These are phyloP conservation scores for Neurospora sp. DNA, from an alignment of 495 filamentous ascomycete genomes.

Conservation along the genomic window DNA sequence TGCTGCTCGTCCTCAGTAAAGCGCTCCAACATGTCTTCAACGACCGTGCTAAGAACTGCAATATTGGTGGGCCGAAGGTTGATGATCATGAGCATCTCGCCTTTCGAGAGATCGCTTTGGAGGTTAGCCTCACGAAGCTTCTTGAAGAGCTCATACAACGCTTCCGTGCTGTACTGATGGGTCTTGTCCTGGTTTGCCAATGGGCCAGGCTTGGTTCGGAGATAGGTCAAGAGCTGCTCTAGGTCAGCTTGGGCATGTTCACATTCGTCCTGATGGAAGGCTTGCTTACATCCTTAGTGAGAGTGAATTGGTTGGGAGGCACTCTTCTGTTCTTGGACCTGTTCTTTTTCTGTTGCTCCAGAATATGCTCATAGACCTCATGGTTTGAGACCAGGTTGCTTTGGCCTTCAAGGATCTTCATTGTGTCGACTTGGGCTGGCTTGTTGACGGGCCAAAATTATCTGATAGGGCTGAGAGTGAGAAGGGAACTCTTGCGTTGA, in stretches of 20 bases:
- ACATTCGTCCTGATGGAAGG: not conserved
- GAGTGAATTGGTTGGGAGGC: constrained; percentile 23
- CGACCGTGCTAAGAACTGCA: constrained; percentile 27
- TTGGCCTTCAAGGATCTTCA: constrained; percentile 42
- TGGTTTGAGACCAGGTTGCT: constrained; percentile 37
- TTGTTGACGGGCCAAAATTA: not conserved
- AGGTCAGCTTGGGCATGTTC: constrained; percentile 1
- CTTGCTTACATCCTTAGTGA: constrained; percentile 14
- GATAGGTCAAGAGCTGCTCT: constrained; percentile 27
- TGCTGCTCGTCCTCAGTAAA: constrained; percentile 33
- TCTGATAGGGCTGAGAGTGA: not conserved
- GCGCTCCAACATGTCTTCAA: constrained; percentile 38
- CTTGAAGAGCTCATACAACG: constrained; percentile 26
- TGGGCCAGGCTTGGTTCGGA: constrained; percentile 29
- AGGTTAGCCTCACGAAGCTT: constrained; percentile 22
- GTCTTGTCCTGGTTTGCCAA: constrained; percentile 33
- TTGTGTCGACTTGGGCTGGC: constrained; percentile 12
- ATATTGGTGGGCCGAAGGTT: constrained; percentile 32
- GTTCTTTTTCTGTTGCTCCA: constrained; percentile 28
- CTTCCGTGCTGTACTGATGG: constrained; percentile 20
- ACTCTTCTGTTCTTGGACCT: constrained; percentile 29
- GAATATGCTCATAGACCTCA: constrained; percentile 38
- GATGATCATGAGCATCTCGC: constrained; percentile 35
- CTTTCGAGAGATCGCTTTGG: constrained; percentile 32
- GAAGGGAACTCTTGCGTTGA: not conserved